These are phyloP conservation scores for Somion occarium DNA, from an alignment of 1,284 basidiomycete species.

Conservation along the genomic window DNA sequence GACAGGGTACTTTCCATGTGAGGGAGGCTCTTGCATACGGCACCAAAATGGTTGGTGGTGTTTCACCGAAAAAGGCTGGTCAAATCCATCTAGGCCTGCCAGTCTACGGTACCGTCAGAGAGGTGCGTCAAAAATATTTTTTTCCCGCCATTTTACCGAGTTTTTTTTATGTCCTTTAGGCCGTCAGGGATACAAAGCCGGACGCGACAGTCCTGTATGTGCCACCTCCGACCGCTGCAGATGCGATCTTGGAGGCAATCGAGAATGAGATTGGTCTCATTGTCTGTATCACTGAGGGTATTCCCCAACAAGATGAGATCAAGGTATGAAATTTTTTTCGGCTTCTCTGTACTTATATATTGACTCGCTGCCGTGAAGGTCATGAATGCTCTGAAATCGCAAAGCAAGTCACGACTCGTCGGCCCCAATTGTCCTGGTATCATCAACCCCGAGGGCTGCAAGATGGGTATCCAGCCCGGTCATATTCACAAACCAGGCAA, in stretches of 20 bases:
- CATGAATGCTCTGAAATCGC: conserved; percentile 89
- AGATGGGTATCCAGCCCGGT: conserved; percentile 99
- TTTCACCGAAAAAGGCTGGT: conserved; percentile 97
- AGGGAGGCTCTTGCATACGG: conserved; percentile 93
- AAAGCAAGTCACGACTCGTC: conserved; percentile 92
- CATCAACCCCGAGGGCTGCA: conserved; percentile 96
- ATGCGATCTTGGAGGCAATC: conserved; percentile 96
- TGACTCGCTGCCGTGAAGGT: conserved; percentile 47
- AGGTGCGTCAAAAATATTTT: conserved; percentile 46
- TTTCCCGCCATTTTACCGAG: not conserved
- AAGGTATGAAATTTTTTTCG: conserved; percentile 43
- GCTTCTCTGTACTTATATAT: conserved; percentile 4
- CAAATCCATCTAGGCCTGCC: conserved; percentile 94
- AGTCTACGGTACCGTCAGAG: conserved; percentile 89
- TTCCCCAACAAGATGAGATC: conserved; percentile 95
- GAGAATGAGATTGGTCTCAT: conserved; percentile 96
- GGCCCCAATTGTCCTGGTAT: conserved; percentile 99
- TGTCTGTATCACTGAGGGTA: conserved; percentile 97
- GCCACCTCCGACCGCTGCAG: conserved; percentile 87
- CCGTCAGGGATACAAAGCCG: conserved; percentile 78
- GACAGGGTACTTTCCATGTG: conserved; percentile 94
- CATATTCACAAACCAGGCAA: conserved; percentile 96
- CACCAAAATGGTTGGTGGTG: conserved; percentile 96
- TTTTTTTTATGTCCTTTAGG: conserved; percentile 42
- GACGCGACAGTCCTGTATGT: conserved; percentile 96